phyloP scores from a whole-genome alignment of 2,329 filamentous ascomycete species.

The Botryosphaeria dothidea region DNA sequence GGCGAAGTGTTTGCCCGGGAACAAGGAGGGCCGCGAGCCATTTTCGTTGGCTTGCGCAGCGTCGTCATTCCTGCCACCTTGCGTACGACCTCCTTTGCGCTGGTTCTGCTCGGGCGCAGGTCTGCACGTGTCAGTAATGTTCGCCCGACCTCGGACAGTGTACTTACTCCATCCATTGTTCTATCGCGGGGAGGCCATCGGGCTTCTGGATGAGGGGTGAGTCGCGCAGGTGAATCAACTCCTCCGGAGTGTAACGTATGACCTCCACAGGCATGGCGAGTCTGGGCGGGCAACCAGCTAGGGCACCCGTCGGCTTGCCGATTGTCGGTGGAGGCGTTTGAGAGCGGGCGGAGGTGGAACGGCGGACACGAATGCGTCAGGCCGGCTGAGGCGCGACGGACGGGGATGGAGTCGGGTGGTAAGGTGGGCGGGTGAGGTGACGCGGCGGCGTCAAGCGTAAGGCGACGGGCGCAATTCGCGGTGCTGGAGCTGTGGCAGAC shows the following conservation, averaged over 20 bases:
- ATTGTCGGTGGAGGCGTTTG: neutral
- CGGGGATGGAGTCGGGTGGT: neutral
- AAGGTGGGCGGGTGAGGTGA: neutral
- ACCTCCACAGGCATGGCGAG: conserved; percentile 21
- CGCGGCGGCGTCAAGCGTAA: neutral
- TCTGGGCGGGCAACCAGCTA: conserved; percentile 5
- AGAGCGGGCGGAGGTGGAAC: neutral
- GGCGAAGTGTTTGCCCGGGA: conserved; percentile 46
- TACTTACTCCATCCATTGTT: conserved; percentile 92
- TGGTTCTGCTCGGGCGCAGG: conserved; percentile 16
- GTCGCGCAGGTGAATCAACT: conserved; percentile 72
- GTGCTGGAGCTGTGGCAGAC: neutral
- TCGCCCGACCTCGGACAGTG: neutral
- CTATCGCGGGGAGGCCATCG: conserved; percentile 73
- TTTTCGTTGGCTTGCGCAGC: conserved; percentile 20
- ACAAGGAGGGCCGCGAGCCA: conserved; percentile 38
- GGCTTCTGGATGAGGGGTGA: conserved; percentile 86
- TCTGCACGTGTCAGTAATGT: conserved; percentile 5
- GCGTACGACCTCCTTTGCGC: conserved; percentile 34
- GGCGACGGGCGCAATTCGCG: conserved; percentile 6
- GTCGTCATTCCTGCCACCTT: conserved; percentile 24
- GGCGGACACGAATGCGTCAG: neutral
- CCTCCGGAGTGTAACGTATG: conserved; percentile 69
- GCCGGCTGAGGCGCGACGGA: neutral
- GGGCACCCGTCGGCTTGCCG: conserved; percentile 12